Percentiles rank a stretch among this genome's conserved stretches.
Evolutionary conservation across 1,284 basidiomycete species (phyloP).

Genomic region (Ganoderma resinaceum): DNA sequence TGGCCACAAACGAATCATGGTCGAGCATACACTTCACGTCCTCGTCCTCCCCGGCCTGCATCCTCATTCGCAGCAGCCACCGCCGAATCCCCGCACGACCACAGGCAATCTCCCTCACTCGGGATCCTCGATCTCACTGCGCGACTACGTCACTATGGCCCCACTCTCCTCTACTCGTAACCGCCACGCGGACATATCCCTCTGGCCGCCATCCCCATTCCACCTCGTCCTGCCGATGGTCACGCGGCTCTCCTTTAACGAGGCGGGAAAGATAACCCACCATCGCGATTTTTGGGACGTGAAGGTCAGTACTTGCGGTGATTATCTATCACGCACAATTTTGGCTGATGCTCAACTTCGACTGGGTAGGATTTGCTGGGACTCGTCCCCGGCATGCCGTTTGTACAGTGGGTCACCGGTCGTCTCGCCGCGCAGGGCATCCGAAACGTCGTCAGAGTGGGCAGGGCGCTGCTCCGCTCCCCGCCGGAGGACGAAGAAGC

Average conservation of each 20-base stretch:
- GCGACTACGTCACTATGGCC: not conserved
- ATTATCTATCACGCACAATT: not conserved
- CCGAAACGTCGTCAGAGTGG: constrained; percentile 39
- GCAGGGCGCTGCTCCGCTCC: constrained; percentile 32
- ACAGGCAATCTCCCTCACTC: not conserved
- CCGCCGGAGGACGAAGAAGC: constrained; percentile 34
- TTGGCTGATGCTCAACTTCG: not conserved
- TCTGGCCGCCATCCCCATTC: constrained; percentile 67
- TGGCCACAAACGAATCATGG: constrained; percentile 70
- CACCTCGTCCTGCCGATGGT: constrained; percentile 72
- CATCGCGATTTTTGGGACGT: constrained; percentile 82
- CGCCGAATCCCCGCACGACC: not conserved
- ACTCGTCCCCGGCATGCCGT: constrained; percentile 68
- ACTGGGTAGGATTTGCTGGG: constrained; percentile 64
- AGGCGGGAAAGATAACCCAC: constrained; percentile 73
- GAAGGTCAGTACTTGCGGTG: constrained; percentile 30
- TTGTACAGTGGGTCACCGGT: constrained; percentile 70
- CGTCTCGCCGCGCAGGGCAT: constrained; percentile 65
- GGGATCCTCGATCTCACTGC: not conserved
- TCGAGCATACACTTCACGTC: constrained; percentile 63
- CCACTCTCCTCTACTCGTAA: constrained; percentile 10
- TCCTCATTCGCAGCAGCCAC: constrained; percentile 14
- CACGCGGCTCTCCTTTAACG: constrained; percentile 76
- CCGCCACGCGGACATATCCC: constrained; percentile 50
- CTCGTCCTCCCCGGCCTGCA: constrained; percentile 48